These are phyloP conservation scores for Coniochaeta prunicola DNA, from an alignment of 2,329 filamentous ascomycete species.

Conservation along the genomic window DNA sequence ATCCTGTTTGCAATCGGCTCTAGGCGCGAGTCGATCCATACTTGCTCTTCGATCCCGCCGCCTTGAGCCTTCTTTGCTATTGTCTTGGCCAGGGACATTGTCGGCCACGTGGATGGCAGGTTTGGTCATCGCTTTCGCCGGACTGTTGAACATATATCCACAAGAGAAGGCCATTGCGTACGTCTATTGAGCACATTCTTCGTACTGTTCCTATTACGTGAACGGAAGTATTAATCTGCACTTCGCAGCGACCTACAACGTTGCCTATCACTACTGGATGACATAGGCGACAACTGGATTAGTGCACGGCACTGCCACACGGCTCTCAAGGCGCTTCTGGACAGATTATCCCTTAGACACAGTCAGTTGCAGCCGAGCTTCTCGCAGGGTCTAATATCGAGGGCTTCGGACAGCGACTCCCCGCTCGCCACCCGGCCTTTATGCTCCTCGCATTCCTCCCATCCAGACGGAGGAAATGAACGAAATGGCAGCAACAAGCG, in stretches of 20 bases:
- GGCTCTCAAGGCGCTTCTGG: background rate
- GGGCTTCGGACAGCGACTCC: too few relatives aligned
- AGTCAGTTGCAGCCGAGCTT: background rate
- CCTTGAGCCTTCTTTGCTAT: constrained; percentile 9
- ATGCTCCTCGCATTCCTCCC: background rate
- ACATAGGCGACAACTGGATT: background rate
- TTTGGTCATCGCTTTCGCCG: constrained; percentile 25
- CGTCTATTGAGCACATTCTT: background rate
- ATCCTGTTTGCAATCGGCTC: constrained; percentile 20
- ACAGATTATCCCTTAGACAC: background rate
- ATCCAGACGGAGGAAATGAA: background rate
- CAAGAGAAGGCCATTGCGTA: constrained; percentile 11
- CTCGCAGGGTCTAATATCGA: background rate
- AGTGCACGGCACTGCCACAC: constrained; percentile 3
- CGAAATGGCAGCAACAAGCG: background rate
- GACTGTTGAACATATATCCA: constrained; percentile 20
- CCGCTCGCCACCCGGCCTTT: background rate
- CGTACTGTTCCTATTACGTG: too few relatives aligned
- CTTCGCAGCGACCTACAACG: background rate
- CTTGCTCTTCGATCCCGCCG: constrained; percentile 14
- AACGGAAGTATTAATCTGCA: background rate
- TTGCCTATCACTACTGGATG: background rate
- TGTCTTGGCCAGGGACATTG: constrained; percentile 25
- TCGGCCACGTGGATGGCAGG: constrained; percentile 29
- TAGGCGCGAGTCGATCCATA: constrained; percentile 20